Evolutionary conservation across 169 alveolate genomes (phyloP), one percentile per base, ranked within the genome.

Genomic region (Sarcocystis neurona): DNA sequence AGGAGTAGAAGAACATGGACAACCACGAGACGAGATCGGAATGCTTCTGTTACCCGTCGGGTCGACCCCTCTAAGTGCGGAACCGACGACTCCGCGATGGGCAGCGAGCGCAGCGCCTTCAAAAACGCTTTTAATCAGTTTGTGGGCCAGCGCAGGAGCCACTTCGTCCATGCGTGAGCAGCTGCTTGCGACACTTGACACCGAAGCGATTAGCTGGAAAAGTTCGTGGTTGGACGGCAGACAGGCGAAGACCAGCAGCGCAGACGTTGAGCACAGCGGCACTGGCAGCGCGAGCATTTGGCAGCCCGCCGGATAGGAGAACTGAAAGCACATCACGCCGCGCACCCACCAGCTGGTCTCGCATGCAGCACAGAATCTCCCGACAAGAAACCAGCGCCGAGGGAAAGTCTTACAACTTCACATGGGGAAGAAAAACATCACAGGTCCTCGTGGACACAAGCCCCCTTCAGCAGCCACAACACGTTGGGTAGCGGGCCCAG

Each of bases 221-320:
- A 85, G 46, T 32, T 85, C 84, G 68, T 70, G 79, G 39, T 85
- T 68, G 20, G 82, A 72, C 48, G 90, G 90, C 56, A 85, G 37
- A 23, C 90, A 85, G n/a, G 90, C 82, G 27, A 68, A 50, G 12
- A 85, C 85, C 34, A 48, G 18, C 37, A 85, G 74, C 37, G 63
- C 84, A 5, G 90, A 68, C 4, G 90, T 72, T 32, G 68, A 37
- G 82, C 85, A 72, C 4, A 43, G 84, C 18, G 90, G 82, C 50
- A 72, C 85, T 6, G 84, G 90, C 47, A 50, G 53, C 10, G 84
- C 82, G 10, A 15, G 20, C 18, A 37, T 82, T 27, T 68, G 70
- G 70, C 87, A 43, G 12, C 87, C 87, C 3, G 75, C 87, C 3
- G 87, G 87, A 1, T 34, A 20, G 58, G 87, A 79, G 87, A 43